Percentiles rank a stretch among this genome's conserved stretches.
phyloP scores from a whole-genome alignment of 805 yeast species.

The Phaffomyces opuntiae region DNA sequence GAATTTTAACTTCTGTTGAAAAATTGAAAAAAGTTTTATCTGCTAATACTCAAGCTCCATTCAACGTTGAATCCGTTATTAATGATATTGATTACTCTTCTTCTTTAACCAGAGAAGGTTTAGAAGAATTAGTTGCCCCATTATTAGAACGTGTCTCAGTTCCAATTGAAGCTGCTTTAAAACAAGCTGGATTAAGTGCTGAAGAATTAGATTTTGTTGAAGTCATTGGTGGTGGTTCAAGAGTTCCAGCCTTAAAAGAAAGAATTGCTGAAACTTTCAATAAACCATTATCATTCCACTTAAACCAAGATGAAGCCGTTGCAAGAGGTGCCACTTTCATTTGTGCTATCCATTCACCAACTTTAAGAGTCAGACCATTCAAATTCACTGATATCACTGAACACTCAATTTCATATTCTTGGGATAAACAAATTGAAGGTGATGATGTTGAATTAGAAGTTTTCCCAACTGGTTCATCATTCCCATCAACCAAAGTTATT shows the following conservation, averaged over 20 bases:
- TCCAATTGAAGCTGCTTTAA: slow-evolving; percentile 79
- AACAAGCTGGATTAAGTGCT: slow-evolving; percentile 63
- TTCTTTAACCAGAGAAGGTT: slow-evolving; percentile 80
- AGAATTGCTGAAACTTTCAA: slow-evolving; percentile 74
- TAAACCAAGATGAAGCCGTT: slow-evolving; percentile 98
- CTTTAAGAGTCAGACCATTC: slow-evolving; percentile 97
- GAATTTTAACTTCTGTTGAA: slow-evolving; percentile 90
- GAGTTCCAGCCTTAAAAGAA: slow-evolving; percentile 91
- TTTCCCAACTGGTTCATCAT: slow-evolving; percentile 87
- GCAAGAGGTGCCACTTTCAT: slow-evolving; percentile 99
- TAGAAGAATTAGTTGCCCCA: slow-evolving; percentile 85
- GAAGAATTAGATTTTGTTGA: slow-evolving; percentile 86
- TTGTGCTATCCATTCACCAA: slow-evolving; percentile 98
- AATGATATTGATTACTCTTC: slow-evolving; percentile 94
- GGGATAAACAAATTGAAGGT: slow-evolving; percentile 93
- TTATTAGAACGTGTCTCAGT: slow-evolving; percentile 64
- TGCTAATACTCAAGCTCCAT: slow-evolving; percentile 92
- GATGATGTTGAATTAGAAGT: slow-evolving; percentile 87
- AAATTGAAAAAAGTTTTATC: slow-evolving; percentile 91
- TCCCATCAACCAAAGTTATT: slow-evolving; percentile 94
- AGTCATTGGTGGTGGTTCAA: slow-evolving; percentile 96
- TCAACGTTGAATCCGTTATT: slow-evolving; percentile 94
- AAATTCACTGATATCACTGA: slow-evolving; percentile 94
- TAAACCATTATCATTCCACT: slow-evolving; percentile 82
- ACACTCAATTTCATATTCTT: slow-evolving; percentile 85